A percentile compares a stretch with the other conserved stretches of the same genome.
These are phyloP conservation scores for Pyrrhoderma noxium DNA, from an alignment of 1,284 basidiomycete genomes.

Conservation along the genomic window DNA sequence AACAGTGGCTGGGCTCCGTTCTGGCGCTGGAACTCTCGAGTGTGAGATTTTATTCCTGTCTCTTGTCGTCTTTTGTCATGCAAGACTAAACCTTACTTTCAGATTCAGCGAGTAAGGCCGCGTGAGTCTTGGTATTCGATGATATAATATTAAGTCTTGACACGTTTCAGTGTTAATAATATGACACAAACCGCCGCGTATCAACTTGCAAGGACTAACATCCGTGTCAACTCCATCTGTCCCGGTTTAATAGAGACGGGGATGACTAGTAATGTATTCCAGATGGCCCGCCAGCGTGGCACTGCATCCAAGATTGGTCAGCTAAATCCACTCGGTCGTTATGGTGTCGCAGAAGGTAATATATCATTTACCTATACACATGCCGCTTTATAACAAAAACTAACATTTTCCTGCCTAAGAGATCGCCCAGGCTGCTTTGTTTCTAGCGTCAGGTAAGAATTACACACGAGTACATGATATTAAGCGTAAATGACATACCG, in stretches of 20 bases:
- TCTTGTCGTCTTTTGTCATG: constrained; percentile 1
- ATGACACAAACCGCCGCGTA: constrained; percentile 78
- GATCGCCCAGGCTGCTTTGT: constrained; percentile 79
- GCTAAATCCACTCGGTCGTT: constrained; percentile 77
- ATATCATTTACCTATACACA: neutral
- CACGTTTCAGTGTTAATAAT: constrained; percentile 53
- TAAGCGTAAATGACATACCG: constrained; percentile 9
- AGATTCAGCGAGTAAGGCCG: constrained; percentile 90
- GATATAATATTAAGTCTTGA: constrained; percentile 29
- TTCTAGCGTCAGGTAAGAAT: constrained; percentile 75
- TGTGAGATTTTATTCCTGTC: constrained; percentile 44
- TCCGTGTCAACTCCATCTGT: constrained; percentile 87
- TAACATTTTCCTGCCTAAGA: constrained; percentile 35
- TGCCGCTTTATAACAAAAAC: constrained; percentile 14
- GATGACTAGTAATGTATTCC: constrained; percentile 74
- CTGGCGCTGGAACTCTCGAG: constrained; percentile 80
- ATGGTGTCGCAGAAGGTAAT: constrained; percentile 70
- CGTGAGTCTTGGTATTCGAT: constrained; percentile 45
- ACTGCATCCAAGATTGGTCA: constrained; percentile 74
- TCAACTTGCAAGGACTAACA: constrained; percentile 74
- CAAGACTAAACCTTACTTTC: constrained; percentile 18
- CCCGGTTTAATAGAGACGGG: constrained; percentile 90
- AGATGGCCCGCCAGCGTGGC: constrained; percentile 69
- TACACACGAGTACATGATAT: constrained; percentile 12
- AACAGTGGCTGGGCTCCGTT: constrained; percentile 81